Evolutionary conservation across 1,139 yeast genomes (phyloP).

Genomic region (Kurtzmaniella quercitrusa): DNA sequence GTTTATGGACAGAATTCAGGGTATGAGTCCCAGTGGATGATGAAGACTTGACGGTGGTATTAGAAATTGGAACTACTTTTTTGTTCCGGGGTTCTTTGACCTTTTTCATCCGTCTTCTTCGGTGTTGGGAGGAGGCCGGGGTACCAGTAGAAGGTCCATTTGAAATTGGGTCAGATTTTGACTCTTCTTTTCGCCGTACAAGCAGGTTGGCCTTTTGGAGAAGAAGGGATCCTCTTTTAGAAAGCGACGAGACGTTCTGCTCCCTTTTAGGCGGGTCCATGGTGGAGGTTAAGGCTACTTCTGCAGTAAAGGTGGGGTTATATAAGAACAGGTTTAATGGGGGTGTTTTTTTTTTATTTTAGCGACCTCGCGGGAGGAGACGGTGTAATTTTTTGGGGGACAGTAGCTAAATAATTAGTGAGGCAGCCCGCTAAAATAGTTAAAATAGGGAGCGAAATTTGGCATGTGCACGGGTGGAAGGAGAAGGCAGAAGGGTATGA

Average conservation of each 20-base stretch:
- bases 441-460: not conserved
- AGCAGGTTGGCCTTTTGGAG: conserved; percentile 6
- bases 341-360: no score
- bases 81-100: not conserved
- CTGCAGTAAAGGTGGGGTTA: conserved; percentile 2
- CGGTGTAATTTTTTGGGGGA: no score
- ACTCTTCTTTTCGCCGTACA: conserved; percentile 4
- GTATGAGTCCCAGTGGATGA: not conserved
- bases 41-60: not conserved
- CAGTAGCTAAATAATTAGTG: no score
- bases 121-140: not conserved
- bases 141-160: not conserved
- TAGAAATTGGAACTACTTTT: not conserved
- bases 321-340: not conserved
- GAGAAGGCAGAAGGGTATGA: not conserved
- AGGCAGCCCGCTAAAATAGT: not conserved
- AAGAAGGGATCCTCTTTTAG: conserved; percentile 5
- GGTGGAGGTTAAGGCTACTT: not conserved
- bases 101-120: not conserved
- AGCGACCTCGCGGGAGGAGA: no score
- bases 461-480: not conserved
- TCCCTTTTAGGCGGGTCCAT: not conserved
- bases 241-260: not conserved
- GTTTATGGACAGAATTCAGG: not conserved
- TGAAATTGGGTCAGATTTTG: not conserved